These are phyloP conservation scores for Acarospora socialis DNA, from an alignment of 2,329 filamentous ascomycete genomes.

Conservation along the genomic window DNA sequence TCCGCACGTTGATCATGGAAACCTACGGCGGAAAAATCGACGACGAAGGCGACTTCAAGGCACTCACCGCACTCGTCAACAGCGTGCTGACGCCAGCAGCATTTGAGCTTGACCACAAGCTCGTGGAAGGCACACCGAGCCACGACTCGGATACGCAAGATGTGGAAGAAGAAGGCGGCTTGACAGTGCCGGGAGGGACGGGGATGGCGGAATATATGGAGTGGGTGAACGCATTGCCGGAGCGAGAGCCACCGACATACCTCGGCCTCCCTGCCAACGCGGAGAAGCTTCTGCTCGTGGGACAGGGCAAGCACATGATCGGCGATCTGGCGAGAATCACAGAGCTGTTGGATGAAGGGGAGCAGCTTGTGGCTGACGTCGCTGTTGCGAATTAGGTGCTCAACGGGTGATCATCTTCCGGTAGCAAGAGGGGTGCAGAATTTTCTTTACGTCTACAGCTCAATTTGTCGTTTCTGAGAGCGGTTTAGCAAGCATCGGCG, in stretches of 20 bases:
- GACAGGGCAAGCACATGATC: conserved; percentile 73
- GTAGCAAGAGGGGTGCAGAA: neutral
- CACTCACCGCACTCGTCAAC: conserved; percentile 58
- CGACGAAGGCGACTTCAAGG: conserved; percentile 66
- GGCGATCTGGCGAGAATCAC: conserved; percentile 72
- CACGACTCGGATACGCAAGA: conserved; percentile 20
- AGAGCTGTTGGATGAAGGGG: conserved; percentile 81
- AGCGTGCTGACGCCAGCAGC: conserved; percentile 72
- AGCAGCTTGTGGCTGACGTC: conserved; percentile 67
- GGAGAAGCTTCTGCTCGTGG: conserved; percentile 85
- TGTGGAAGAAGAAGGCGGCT: conserved; percentile 40
- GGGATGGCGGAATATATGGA: conserved; percentile 70
- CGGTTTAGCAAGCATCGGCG: conserved; percentile 11
- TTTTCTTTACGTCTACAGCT: conserved; percentile 1
- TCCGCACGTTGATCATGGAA: conserved; percentile 77
- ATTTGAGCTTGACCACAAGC: conserved; percentile 82
- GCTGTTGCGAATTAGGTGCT: conserved; percentile 15
- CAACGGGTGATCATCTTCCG: conserved; percentile 1
- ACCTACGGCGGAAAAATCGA: conserved; percentile 98
- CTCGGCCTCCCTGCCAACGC: conserved; percentile 88
- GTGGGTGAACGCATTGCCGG: conserved; percentile 85
- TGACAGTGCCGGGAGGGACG: conserved; percentile 68
- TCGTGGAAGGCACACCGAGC: conserved; percentile 50
- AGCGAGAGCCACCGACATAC: conserved; percentile 92
- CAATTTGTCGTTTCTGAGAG: conserved; percentile 5